phyloP scores from a whole-genome alignment of 2,329 filamentous ascomycete genomes.

The Rutstroemia sp. region DNA sequence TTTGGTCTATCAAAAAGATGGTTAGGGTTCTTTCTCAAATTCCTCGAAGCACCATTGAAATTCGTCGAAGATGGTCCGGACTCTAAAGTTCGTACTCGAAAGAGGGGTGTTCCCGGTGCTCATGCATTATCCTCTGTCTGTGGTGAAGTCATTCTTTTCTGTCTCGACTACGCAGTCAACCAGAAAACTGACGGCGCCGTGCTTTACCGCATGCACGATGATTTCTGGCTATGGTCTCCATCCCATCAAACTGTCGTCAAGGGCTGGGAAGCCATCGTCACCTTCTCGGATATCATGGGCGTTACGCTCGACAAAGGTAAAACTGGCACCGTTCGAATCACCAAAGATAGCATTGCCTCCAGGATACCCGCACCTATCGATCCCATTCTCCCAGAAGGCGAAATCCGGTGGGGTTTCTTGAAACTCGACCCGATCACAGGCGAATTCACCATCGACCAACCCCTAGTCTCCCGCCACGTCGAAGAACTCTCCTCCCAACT shows the following conservation, averaged over 20 bases:
- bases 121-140: slow-evolving; percentile 53
- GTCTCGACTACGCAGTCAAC: slow-evolving; percentile 59
- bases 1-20: slow-evolving; percentile 51
- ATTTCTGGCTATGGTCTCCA: slow-evolving; percentile 58
- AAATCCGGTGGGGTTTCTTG: slow-evolving; percentile 53
- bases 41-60: slow-evolving; percentile 51
- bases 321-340: slow-evolving; percentile 43
- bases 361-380: slow-evolving; percentile 6
- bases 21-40: slow-evolving; percentile 51
- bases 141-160: slow-evolving; percentile 54
- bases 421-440: slow-evolving; percentile 41
- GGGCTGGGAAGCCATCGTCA: slow-evolving; percentile 51
- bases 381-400: slow-evolving; percentile 39
- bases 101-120: slow-evolving; percentile 51
- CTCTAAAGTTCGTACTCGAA: slow-evolving; percentile 37
- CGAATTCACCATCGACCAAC: slow-evolving; percentile 47
- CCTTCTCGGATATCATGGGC: slow-evolving; percentile 48
- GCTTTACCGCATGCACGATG: slow-evolving; percentile 57
- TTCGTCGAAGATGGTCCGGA: slow-evolving; percentile 46
- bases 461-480: slow-evolving; percentile 48
- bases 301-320: slow-evolving; percentile 51
- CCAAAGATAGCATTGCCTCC: slow-evolving; percentile 6
- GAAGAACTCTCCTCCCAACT: slow-evolving; percentile 49
- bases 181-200: slow-evolving; percentile 44
- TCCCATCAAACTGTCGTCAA: slow-evolving; percentile 43